These are phyloP conservation scores for Nepenthes gracilis DNA, from an alignment of 148 eudicot genomes.

Conservation along the genomic window DNA sequence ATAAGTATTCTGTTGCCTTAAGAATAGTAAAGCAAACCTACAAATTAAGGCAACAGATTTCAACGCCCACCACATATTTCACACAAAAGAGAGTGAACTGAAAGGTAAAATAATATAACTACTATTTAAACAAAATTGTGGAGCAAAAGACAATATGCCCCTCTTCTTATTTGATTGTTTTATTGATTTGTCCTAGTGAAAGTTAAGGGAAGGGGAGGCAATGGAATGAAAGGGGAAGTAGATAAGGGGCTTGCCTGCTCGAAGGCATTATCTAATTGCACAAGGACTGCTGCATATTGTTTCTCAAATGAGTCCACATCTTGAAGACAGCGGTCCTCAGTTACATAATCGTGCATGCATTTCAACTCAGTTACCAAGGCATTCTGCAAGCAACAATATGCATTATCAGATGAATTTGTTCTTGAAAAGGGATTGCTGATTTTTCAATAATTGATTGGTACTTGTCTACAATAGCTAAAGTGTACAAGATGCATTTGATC, in stretches of 20 bases:
- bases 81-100: too few species aligned
- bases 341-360: constrained; percentile 79
- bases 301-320: constrained; percentile 71
- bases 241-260: constrained; percentile 45
- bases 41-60: background rate
- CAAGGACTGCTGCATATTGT: constrained; percentile 87
- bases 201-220: too few species aligned
- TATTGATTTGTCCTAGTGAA: too few species aligned
- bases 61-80: too few species aligned
- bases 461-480: too few species aligned
- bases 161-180: too few species aligned
- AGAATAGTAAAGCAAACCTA: constrained; percentile 76
- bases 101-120: too few species aligned
- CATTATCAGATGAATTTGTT: background rate
- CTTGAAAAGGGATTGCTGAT: background rate
- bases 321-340: constrained; percentile 47
- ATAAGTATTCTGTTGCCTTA: constrained; percentile 81
- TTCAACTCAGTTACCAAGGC: constrained; percentile 74
- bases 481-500: too few species aligned
- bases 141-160: too few species aligned
- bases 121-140: too few species aligned
- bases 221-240: background rate
- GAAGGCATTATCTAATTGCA: constrained; percentile 66
- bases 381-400: constrained; percentile 39
- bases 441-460: too few species aligned